phyloP scores from a whole-genome alignment of 148 eudicot genomes.

The Chenopodium formosanum region DNA sequence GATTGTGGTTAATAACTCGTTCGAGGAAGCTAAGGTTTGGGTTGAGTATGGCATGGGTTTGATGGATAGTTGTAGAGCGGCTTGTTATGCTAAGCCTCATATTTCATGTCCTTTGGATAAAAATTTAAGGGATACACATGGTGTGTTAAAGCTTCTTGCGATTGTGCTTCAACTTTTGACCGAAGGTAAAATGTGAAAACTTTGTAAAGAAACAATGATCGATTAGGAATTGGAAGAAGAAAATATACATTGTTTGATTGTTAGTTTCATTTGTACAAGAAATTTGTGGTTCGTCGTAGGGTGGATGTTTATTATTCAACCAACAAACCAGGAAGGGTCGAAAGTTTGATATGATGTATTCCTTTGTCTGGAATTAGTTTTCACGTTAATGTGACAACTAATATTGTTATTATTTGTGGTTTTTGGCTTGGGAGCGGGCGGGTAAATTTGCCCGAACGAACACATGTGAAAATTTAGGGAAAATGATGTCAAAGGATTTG shows the following conservation, averaged over 20 bases:
- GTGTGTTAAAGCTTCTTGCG: constrained; percentile 14
- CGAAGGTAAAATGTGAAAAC: neutral
- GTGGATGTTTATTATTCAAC: too few relatives aligned
- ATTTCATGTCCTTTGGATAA: constrained; percentile 11
- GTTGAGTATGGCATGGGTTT: constrained; percentile 23
- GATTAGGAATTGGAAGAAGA: neutral
- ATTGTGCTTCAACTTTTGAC: constrained; percentile 24
- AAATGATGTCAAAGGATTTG: too few relatives aligned
- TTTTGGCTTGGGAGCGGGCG: too few relatives aligned
- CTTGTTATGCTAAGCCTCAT: constrained; percentile 19
- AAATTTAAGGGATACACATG: constrained; percentile 15
- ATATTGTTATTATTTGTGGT: too few relatives aligned
- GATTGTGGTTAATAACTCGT: neutral
- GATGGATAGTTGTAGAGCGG: constrained; percentile 20
- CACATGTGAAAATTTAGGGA: too few relatives aligned
- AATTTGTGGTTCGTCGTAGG: too few relatives aligned
- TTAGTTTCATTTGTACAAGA: too few relatives aligned
- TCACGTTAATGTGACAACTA: too few relatives aligned
- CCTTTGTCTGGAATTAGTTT: too few relatives aligned
- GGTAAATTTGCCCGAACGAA: too few relatives aligned
- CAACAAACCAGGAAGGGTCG: too few relatives aligned
- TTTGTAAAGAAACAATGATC: neutral
- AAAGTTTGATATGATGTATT: too few relatives aligned
- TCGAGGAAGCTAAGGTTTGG: constrained; percentile 29
- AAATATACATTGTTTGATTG: neutral